Evolutionary conservation across 805 yeast genomes (phyloP).

Genomic region (Candida tibetensis): DNA sequence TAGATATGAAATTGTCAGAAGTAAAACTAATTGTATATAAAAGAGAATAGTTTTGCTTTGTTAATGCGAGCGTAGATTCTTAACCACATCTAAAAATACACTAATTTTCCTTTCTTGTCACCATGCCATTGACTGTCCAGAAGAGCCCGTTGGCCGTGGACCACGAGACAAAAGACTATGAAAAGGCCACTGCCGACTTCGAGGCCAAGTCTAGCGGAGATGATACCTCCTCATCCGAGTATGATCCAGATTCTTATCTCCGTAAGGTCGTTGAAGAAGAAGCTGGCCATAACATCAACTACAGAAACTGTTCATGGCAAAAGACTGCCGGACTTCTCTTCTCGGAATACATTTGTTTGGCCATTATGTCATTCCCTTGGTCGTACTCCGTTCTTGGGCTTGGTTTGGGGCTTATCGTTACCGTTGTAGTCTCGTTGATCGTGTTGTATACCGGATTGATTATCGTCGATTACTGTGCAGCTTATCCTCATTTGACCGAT

Average conservation of each 20-base stretch:
- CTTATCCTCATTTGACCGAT: slow-evolving; percentile 49
- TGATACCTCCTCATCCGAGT: slow-evolving; percentile 1
- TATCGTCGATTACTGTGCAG: slow-evolving; percentile 53
- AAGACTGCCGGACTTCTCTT: slow-evolving; percentile 58
- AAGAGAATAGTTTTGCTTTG: neutral
- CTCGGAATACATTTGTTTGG: slow-evolving; percentile 59
- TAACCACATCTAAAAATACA: no score
- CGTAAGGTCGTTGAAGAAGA: slow-evolving; percentile 13
- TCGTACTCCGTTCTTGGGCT: slow-evolving; percentile 58
- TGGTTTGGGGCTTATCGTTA: slow-evolving; percentile 55
- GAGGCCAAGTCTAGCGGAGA: neutral
- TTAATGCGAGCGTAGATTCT: no score
- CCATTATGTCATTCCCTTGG: slow-evolving; percentile 68
- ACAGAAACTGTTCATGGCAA: slow-evolving; percentile 54
- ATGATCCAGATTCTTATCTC: slow-evolving; percentile 14
- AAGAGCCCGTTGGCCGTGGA: neutral
- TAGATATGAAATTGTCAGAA: neutral
- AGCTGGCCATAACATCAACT: slow-evolving; percentile 36
- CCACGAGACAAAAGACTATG: neutral
- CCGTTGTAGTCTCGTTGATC: slow-evolving; percentile 48
- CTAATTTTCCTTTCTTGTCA: no score
- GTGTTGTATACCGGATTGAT: slow-evolving; percentile 56
- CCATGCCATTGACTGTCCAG: neutral
- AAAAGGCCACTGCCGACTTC: neutral
- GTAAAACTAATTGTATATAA: neutral